Evolutionary conservation across 2,329 filamentous ascomycete species (phyloP).

Genomic region (Davidsoniella australis): DNA sequence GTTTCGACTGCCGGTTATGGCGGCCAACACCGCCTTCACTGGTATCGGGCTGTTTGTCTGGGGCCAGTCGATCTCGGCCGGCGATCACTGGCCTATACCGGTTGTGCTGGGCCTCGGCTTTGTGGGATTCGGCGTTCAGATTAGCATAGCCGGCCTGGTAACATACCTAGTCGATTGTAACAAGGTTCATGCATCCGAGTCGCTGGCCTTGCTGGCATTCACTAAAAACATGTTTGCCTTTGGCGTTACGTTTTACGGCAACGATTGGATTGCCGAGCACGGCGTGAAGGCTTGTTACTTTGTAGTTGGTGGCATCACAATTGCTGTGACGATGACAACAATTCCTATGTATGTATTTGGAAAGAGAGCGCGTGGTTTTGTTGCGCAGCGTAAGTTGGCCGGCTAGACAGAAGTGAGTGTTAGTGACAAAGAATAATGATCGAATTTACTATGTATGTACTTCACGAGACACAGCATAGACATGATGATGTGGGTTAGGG

Average conservation of each 20-base stretch:
- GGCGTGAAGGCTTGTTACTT: slow-evolving; percentile 15
- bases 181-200: slow-evolving; percentile 22
- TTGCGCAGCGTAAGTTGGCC: not conserved
- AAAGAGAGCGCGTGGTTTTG: slow-evolving; percentile 12
- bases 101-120: slow-evolving; percentile 21
- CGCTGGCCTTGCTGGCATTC: slow-evolving; percentile 24
- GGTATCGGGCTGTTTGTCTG: slow-evolving; percentile 22
- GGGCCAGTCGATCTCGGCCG: slow-evolving; percentile 15
- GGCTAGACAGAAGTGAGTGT: not conserved
- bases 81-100: slow-evolving; percentile 17
- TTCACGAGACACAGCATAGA: too few species aligned
- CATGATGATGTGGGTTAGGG: too few species aligned
- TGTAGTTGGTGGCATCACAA: slow-evolving; percentile 12
- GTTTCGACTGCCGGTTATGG: slow-evolving; percentile 23
- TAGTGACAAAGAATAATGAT: too few species aligned
- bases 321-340: slow-evolving; percentile 22
- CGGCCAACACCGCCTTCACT: slow-evolving; percentile 20
- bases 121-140: slow-evolving; percentile 21
- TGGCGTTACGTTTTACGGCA: slow-evolving; percentile 23
- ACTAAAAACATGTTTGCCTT: slow-evolving; percentile 24
- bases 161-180: slow-evolving; percentile 24
- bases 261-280: slow-evolving; percentile 23
- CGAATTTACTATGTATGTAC: too few species aligned
- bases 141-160: slow-evolving; percentile 22
- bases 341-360: slow-evolving; percentile 13